Percentiles rank a stretch among this genome's conserved stretches.
phyloP scores from a whole-genome alignment of 768 basidiomycete genomes.

The Filobasidium floriforme region DNA sequence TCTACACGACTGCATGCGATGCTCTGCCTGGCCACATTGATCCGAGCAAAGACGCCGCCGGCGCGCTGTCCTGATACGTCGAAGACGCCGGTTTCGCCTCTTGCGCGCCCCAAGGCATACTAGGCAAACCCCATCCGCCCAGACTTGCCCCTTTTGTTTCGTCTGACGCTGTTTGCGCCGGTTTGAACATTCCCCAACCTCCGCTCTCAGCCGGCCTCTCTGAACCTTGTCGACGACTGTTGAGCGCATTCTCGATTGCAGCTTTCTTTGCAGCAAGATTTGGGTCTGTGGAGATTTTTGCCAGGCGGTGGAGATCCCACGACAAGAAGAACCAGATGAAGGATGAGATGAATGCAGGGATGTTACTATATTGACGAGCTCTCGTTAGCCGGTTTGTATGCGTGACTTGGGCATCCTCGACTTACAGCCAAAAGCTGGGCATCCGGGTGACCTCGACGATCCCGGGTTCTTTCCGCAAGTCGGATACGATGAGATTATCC shows the following conservation, averaged over 20 bases:
- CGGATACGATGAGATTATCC: background rate
- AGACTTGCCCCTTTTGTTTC: background rate
- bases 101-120: background rate
- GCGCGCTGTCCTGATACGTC: background rate
- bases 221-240: background rate
- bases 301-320: background rate
- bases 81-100: background rate
- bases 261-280: background rate
- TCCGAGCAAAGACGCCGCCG: background rate
- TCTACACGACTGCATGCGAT: too few species aligned
- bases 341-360: background rate
- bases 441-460: background rate
- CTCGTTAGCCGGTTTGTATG: background rate
- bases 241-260: background rate
- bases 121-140: slow-evolving; percentile 6
- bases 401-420: background rate
- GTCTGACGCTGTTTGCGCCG: background rate
- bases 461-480: background rate
- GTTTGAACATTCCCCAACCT: background rate
- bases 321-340: background rate
- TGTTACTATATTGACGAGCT: background rate
- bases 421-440: slow-evolving; percentile 1
- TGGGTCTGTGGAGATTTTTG: background rate
- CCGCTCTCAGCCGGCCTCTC: background rate
- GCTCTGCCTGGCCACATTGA: slow-evolving; percentile 5